Evolutionary conservation across 306 rosid species (phyloP).

Genomic region (Rubus parviflorus): DNA sequence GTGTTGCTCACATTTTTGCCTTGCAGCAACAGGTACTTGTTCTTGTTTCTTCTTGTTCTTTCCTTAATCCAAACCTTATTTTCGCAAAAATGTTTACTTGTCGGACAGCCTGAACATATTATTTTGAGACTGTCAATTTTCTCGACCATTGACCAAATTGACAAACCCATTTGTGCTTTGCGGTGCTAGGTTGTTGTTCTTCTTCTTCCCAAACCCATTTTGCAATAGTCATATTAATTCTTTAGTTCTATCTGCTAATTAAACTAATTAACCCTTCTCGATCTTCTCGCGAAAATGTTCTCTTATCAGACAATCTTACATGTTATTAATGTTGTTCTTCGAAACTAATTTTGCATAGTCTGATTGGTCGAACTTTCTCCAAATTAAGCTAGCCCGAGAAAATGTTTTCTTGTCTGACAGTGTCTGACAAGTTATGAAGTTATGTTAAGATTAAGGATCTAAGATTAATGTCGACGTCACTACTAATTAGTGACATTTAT

Average conservation of each 20-base stretch:
- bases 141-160: background rate
- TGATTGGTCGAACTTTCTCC: background rate
- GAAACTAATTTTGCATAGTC: background rate
- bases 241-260: background rate
- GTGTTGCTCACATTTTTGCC: constrained; percentile 91
- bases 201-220: background rate
- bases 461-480: no score
- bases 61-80: background rate
- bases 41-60: background rate
- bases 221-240: background rate
- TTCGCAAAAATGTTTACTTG: background rate
- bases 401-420: background rate
- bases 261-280: background rate
- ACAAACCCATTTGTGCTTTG: background rate
- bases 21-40: constrained; percentile 83
- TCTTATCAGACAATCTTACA: background rate
- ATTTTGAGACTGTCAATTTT: background rate
- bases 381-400: background rate
- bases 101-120: background rate
- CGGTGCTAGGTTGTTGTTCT: background rate
- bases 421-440: background rate
- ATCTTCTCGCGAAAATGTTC: background rate
- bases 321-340: background rate
- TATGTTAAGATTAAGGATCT: no score
- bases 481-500: no score